Percentiles rank a stretch among this genome's conserved stretches.
phyloP scores from a whole-genome alignment of 495 filamentous ascomycete species.

The Pseudomonodictys pantanalensis region DNA sequence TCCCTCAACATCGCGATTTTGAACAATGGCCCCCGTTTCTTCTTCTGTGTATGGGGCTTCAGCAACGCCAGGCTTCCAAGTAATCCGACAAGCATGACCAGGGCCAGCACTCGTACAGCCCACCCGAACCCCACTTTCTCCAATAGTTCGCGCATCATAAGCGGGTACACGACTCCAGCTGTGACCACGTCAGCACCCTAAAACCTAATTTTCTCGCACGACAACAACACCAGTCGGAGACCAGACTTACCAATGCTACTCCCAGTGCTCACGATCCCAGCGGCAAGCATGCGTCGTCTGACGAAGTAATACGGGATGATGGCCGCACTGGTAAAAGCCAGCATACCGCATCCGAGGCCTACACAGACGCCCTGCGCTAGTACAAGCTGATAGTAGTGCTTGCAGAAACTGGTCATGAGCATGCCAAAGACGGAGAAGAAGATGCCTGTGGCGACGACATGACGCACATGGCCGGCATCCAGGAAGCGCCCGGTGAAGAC shows the following conservation, averaged over 20 bases:
- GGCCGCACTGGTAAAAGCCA: slow-evolving; percentile 7
- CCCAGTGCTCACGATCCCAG: slow-evolving; percentile 12
- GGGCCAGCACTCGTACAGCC: slow-evolving; percentile 15
- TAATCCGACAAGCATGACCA: slow-evolving; percentile 8
- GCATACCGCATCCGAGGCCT: slow-evolving; percentile 4
- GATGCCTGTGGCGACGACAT: slow-evolving; percentile 13
- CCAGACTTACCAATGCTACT: slow-evolving; percentile 37
- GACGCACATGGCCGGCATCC: slow-evolving; percentile 33
- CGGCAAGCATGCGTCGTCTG: slow-evolving; percentile 12
- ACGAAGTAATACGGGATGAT: slow-evolving; percentile 12
- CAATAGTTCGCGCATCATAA: slow-evolving; percentile 16
- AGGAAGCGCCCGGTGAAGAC: slow-evolving; percentile 28
- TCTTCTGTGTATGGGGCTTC: slow-evolving; percentile 29
- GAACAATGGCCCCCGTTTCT: slow-evolving; percentile 7
- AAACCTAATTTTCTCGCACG: background rate
- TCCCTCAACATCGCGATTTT: background rate
- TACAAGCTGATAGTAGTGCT: slow-evolving; percentile 6
- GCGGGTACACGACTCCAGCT: slow-evolving; percentile 16
- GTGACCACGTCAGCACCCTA: background rate
- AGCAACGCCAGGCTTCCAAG: background rate
- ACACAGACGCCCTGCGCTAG: slow-evolving; percentile 17
- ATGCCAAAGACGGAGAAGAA: background rate
- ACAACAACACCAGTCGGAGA: background rate
- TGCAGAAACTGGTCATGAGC: slow-evolving; percentile 8
- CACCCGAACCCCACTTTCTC: slow-evolving; percentile 13